Base-by-base conservation (phyloP, 352 stramenopile genomes). In the Globisporangium okanoganense region DNA sequence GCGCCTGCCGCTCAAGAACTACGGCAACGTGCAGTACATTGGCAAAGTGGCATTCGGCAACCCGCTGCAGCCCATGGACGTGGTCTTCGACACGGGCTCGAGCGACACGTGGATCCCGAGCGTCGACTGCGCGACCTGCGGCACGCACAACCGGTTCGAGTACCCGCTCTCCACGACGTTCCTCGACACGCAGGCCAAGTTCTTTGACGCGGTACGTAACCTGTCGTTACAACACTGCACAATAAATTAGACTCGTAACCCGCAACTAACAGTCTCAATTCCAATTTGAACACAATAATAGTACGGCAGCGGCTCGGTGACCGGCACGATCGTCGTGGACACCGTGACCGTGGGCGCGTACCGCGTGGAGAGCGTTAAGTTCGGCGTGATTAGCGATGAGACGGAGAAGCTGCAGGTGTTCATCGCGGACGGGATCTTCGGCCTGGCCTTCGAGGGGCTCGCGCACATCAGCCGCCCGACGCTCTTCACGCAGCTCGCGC, bases 401-500 rank as follows among this genome's bases (percentile, higher is more conserved):
- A 88, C 71, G 18, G 75, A 88, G 65, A 78, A 81, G 63, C 67
- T 94, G 24, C 78, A 88, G 67, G 76, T 78, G 43, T 96, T 96
- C 58, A 75, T 95, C 24, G 88, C 90, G 24, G 89, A 97, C 66
- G 87, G 89, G 22, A 94, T 97, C 61, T 88, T 94, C 41, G 89
- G 88, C 3, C 56, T 97, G 18, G 87, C 71, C 2, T 97, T 97
- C 53, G 76, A 88, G 47, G 85, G 85, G n/a, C 78, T 97, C 8
- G 85, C 85, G 45, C 88, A 92, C 62, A 92, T 97, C 62, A 95
- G 75, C 49, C 77, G 80, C 12, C 89, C 89, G 22, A 97, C 89
- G 16, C 62, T 96, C 10, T 92, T 96, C 62, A 72, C 88, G 56
- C 64, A 70, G 33, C 74, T 94, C 18, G 76, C 79, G 44, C 62